Base-by-base conservation (phyloP, 306 rosid species). In the Cicer chorassanicum region DNA sequence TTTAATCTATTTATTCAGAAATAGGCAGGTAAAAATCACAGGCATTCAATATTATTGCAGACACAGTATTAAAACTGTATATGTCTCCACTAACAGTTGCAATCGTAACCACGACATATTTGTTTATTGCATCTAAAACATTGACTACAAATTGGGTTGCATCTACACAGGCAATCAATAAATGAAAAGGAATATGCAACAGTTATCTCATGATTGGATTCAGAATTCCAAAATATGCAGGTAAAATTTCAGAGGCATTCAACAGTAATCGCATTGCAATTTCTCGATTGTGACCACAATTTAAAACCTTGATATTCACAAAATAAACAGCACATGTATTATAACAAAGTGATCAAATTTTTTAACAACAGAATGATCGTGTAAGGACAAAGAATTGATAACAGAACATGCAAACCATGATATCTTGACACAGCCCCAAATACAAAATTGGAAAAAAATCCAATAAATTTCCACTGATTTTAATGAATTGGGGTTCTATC, bases 401-500 rank as follows among this genome's bases (percentile, higher is more conserved):
- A 42, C 59, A 54, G 1, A 34, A 41, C 43, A 6, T 18, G 54
- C 62, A 79, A 68, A 68, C 21, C 43, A 56, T 36, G 68, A 16
- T 8, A 4, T 61, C 36, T 36, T 3, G 6, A 3, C 39, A 45
- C 5, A 59, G 3, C 21, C 21, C 71, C 55, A 73, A 46, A 59
- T 1, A 56, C 16, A 49, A 80, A 15, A 62, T 46, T 39, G 9
- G 12, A 2, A 8, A 1, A 0, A 5, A 38, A 1, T 1, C 6
- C 18, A 8, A 46, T 1, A 61, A 63, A 44, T 34, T 16, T 18
- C 54, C 44, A 16, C 40, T 44, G 62, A 7, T 44, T 24, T 42
- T 6, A 8, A 74, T 51, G 60, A 68, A 68, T 15, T 5, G 9
- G 56, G 76, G 44, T 51, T 54, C 34, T 4, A 68, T 69, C 65